phyloP scores from a whole-genome alignment of 495 filamentous ascomycete species.

The Baudoinia panamericana region DNA sequence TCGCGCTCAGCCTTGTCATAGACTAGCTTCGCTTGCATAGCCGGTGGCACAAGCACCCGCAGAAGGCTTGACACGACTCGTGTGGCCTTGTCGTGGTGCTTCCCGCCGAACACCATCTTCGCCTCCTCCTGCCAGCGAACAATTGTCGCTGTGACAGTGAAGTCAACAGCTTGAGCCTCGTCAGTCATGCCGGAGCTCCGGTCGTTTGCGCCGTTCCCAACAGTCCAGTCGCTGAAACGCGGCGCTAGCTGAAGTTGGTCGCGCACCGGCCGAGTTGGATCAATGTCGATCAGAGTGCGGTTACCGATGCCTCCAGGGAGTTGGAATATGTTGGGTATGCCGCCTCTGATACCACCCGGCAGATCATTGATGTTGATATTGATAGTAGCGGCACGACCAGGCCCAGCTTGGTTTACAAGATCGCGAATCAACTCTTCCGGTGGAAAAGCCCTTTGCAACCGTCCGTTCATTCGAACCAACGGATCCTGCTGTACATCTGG shows the following conservation, averaged over 20 bases:
- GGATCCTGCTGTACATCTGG: constrained; percentile 20
- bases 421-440: constrained; percentile 15
- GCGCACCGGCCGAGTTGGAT: constrained; percentile 6
- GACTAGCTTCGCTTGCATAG: constrained; percentile 61
- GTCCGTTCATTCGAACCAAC: too few relatives aligned
- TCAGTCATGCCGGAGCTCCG: not conserved
- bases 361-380: constrained; percentile 15
- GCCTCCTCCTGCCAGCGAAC: constrained; percentile 85
- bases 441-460: constrained; percentile 1
- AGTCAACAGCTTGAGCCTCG: constrained; percentile 49
- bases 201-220: not conserved
- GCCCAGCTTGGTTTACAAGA: constrained; percentile 11
- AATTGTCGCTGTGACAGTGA: constrained; percentile 53
- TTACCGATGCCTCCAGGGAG: constrained; percentile 2
- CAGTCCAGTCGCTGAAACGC: not conserved
- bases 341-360: not conserved
- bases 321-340: constrained; percentile 7
- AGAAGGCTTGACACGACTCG: constrained; percentile 62
- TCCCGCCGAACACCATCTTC: constrained; percentile 62
- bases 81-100: constrained; percentile 55
- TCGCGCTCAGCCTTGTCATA: constrained; percentile 45
- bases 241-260: constrained; percentile 14
- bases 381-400: constrained; percentile 5
- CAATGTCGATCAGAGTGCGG: constrained; percentile 9
- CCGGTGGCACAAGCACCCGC: constrained; percentile 64